These are phyloP conservation scores for Fomes fomentarius DNA, from an alignment of 1,284 basidiomycete species.

Conservation along the genomic window DNA sequence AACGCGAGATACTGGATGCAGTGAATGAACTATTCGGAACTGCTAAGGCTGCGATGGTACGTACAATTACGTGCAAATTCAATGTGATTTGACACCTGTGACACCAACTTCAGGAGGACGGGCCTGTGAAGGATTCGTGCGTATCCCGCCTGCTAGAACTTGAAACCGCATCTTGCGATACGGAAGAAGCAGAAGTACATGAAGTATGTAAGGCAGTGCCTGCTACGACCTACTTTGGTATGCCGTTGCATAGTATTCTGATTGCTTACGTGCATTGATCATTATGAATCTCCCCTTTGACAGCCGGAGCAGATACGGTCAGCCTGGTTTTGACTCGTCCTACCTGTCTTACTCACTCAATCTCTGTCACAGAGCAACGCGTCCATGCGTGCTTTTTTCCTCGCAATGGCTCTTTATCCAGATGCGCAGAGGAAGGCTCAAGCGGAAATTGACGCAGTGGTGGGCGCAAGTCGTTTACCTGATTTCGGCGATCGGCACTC, in stretches of 20 bases:
- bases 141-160: not conserved
- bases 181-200: not conserved
- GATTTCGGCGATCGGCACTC: conserved; percentile 29
- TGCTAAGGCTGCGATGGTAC: conserved; percentile 3
- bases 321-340: not conserved
- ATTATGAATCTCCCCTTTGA: not conserved
- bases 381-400: conserved; percentile 23
- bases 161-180: not conserved
- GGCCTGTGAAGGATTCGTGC: not conserved
- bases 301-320: not conserved
- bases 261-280: not conserved
- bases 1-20: not conserved
- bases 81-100: too few relatives aligned
- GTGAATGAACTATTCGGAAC: not conserved
- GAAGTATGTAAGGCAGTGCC: not conserved
- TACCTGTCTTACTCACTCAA: not conserved
- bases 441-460: conserved; percentile 33
- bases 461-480: conserved; percentile 33
- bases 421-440: conserved; percentile 34
- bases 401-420: conserved; percentile 34
- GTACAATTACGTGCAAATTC: too few relatives aligned
- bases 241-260: too few relatives aligned
- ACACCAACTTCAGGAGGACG: not conserved
- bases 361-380: conserved; percentile 3
- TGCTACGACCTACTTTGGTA: not conserved